Percentiles rank a stretch among this genome's conserved stretches.
Evolutionary conservation across 768 basidiomycete species (phyloP).

Genomic region (Amanita rimosa): DNA sequence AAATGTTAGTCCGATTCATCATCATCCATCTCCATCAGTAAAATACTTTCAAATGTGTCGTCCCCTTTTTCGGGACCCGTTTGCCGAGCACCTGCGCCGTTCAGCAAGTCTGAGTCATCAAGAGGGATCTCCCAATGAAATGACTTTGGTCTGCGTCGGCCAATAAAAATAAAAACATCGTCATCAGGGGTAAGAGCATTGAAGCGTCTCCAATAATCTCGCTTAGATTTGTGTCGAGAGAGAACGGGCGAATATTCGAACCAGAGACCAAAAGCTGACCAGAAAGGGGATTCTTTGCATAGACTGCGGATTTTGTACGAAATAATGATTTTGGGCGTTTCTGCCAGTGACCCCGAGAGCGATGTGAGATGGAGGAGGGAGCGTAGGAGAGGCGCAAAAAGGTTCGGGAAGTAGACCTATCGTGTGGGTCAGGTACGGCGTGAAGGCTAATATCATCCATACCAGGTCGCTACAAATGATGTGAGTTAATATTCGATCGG

Average conservation of each 20-base stretch:
- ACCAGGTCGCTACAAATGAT: slow-evolving; percentile 82
- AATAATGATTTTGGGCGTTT: slow-evolving; percentile 36
- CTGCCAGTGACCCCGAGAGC: slow-evolving; percentile 22
- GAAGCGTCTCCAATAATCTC: not conserved
- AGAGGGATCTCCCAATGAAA: slow-evolving; percentile 41
- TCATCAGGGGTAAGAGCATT: not conserved
- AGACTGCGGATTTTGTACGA: slow-evolving; percentile 73
- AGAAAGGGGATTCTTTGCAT: slow-evolving; percentile 63
- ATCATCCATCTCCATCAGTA: slow-evolving; percentile 26
- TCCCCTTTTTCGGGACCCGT: slow-evolving; percentile 38
- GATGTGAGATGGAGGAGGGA: slow-evolving; percentile 66
- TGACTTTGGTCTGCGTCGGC: slow-evolving; percentile 45
- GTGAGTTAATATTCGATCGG: slow-evolving; percentile 34
- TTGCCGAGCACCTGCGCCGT: slow-evolving; percentile 47
- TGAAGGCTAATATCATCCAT: slow-evolving; percentile 16
- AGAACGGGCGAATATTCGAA: slow-evolving; percentile 54
- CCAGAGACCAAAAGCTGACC: slow-evolving; percentile 75
- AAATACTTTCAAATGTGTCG: slow-evolving; percentile 60
- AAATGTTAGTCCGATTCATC: slow-evolving; percentile 3
- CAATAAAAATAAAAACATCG: slow-evolving; percentile 49
- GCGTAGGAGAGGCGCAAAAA: slow-evolving; percentile 66
- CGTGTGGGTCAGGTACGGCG: slow-evolving; percentile 15
- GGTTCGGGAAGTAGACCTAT: slow-evolving; percentile 83
- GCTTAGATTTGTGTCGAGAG: slow-evolving; percentile 10
- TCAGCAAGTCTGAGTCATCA: slow-evolving; percentile 35